Percentiles rank a stretch among this genome's conserved stretches.
Conservation (phyloP, 805 yeast genomes). For the Candida ficus region DNA sequence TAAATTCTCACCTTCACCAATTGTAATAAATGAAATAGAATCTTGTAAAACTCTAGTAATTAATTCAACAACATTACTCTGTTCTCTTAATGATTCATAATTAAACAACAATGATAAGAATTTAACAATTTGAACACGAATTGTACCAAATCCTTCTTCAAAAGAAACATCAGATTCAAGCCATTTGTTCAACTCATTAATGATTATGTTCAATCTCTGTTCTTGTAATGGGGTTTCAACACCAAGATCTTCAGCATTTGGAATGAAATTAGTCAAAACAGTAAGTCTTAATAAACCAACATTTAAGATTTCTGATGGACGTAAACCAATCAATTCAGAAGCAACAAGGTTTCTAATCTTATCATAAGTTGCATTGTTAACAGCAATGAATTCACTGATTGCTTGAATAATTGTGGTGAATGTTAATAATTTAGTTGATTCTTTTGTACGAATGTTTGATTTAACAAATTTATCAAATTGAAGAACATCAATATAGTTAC, state of each 20-base stretch:
- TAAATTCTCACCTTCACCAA: constrained; percentile 30
- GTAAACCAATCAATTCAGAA: constrained; percentile 59
- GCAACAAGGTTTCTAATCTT: constrained; percentile 55
- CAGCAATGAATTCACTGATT: constrained; percentile 31
- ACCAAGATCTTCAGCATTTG: constrained; percentile 19
- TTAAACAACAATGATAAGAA: constrained; percentile 35
- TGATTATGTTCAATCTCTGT: constrained; percentile 59
- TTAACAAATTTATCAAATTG: constrained; percentile 29
- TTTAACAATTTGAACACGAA: constrained; percentile 47
- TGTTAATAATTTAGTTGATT: constrained; percentile 21
- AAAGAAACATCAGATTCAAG: constrained; percentile 57
- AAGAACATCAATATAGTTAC: background rate
- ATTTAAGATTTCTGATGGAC: constrained; percentile 34
- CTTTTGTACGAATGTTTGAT: constrained; percentile 29
- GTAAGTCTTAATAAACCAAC: constrained; percentile 44
- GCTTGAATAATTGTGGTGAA: constrained; percentile 31
- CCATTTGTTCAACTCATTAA: constrained; percentile 52
- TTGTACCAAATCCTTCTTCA: constrained; percentile 45
- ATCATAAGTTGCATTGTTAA: constrained; percentile 35
- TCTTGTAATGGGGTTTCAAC: constrained; percentile 45
- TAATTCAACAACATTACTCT: constrained; percentile 29
- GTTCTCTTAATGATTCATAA: background rate
- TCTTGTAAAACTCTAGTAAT: constrained; percentile 37
- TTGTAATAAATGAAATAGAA: constrained; percentile 36
- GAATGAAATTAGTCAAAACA: constrained; percentile 39